Evolutionary conservation across 306 rosid genomes (phyloP), one percentile per base, ranked within the genome.

Genomic region (Sindora glabra): DNA sequence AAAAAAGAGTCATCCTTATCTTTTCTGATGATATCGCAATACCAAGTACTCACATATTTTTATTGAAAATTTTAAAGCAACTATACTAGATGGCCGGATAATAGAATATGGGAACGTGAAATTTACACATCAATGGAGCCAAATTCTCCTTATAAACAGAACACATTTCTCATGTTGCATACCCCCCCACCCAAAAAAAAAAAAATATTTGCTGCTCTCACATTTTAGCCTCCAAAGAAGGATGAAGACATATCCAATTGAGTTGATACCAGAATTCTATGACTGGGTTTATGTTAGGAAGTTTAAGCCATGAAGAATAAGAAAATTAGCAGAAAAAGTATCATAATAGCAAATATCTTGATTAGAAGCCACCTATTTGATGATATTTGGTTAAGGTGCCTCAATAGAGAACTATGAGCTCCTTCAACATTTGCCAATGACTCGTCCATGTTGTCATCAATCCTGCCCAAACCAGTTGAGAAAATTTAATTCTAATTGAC

Each of bases 361-460:
- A 91, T 75, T 14, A 91, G 72, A 71, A 91, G 96, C 98, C 95
- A 81, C 72, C 96, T 81, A 60, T 83, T 91, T 19, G 96, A 87
- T 52, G 96, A 81, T 73, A 91, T 91, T 76, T 53, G 80, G 80
- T 51, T 77, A 68, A 91, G 96, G 81, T 91, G 76, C 86, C 87
- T 83, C 76, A 91, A 61, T 47, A 91, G 83, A 67, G 98, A 74
- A 62, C 83, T 72, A 62, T 68, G 95, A 67, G 98, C 98, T 48
- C 98, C 98, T 59, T 87, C 96, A 34, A 91, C 95, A 66, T 86
- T 91, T 65, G 88, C 79, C 78, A 86, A 57, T 67, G 98, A 85
- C 63, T 91, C 92, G 6, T 88, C 95, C 98, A 91, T 88, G 80
- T 80, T 88, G 64, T 91, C 94, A 64, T 91, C 96, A 41, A 91